Percentiles rank a stretch among this genome's conserved stretches.
Evolutionary conservation across 1,139 yeast species (phyloP).

Genomic region (Candida dubliniensis): DNA sequence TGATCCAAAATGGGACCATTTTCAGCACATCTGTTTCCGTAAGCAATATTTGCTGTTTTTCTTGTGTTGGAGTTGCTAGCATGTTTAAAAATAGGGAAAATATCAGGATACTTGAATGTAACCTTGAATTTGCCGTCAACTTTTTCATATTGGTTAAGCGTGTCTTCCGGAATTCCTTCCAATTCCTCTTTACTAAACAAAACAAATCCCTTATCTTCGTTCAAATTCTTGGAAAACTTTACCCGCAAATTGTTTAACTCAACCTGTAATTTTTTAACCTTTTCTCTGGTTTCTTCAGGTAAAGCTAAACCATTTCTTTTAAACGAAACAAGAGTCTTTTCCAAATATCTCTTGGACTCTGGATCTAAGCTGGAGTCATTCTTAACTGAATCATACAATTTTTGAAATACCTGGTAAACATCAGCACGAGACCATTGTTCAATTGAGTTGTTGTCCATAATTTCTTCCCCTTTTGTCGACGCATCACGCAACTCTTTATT

Average conservation of each 20-base stretch:
- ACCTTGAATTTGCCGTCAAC: conserved; percentile 57
- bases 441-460: conserved; percentile 54
- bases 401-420: conserved; percentile 58
- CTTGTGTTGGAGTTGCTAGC: conserved; percentile 66
- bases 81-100: conserved; percentile 71
- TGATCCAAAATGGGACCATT: conserved; percentile 61
- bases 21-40: conserved; percentile 62
- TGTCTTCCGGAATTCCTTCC: conserved; percentile 70
- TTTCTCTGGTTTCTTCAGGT: conserved; percentile 52
- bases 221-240: conserved; percentile 62
- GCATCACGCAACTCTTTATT: conserved; percentile 68
- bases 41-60: conserved; percentile 61
- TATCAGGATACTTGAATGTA: conserved; percentile 80
- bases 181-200: conserved; percentile 63
- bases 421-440: conserved; percentile 70
- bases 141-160: conserved; percentile 56
- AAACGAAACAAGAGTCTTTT: conserved; percentile 55
- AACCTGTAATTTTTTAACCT: conserved; percentile 58
- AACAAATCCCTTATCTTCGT: conserved; percentile 66
- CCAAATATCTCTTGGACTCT: conserved; percentile 58
- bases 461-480: conserved; percentile 60
- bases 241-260: conserved; percentile 57
- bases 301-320: conserved; percentile 69
- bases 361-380: conserved; percentile 37
- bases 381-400: conserved; percentile 40